Conservation (phyloP, 2,329 filamentous ascomycete species). For the Alternaria incomplexa region DNA sequence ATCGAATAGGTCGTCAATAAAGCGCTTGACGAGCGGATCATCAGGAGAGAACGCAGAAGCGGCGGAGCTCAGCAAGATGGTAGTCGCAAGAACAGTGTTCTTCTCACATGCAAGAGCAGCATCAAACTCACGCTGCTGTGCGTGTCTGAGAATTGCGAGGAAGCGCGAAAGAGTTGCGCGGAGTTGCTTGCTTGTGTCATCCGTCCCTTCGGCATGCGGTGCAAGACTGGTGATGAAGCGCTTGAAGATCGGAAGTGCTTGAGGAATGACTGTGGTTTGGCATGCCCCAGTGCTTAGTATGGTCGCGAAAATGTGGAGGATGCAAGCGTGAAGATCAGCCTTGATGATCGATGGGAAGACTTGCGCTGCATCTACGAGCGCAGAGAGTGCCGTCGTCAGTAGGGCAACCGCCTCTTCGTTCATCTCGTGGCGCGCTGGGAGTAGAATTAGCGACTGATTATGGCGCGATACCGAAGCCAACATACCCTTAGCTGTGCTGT, state of each 20-base stretch:
- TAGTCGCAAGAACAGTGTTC: conserved; percentile 86
- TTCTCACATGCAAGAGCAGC: conserved; percentile 87
- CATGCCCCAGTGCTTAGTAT: conserved; percentile 87
- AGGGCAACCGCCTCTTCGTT: conserved; percentile 86
- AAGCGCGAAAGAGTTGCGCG: conserved; percentile 84
- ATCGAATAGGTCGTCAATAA: conserved; percentile 81
- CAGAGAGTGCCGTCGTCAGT: conserved; percentile 79
- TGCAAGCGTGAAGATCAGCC: conserved; percentile 93
- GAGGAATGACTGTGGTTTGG: conserved; percentile 86
- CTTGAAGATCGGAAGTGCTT: conserved; percentile 88
- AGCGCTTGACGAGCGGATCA: conserved; percentile 76
- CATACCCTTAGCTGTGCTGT: conserved; percentile 52
- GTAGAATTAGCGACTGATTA: conserved; percentile 39
- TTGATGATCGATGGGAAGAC: conserved; percentile 97
- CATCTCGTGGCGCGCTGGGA: conserved; percentile 71
- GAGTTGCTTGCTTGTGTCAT: conserved; percentile 70
- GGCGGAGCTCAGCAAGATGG: conserved; percentile 85
- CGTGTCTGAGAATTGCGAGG: conserved; percentile 76
- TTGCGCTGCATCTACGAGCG: conserved; percentile 90
- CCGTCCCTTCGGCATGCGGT: conserved; percentile 47
- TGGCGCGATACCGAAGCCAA: not conserved
- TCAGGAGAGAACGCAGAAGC: conserved; percentile 73
- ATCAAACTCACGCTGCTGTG: conserved; percentile 76
- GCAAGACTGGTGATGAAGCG: conserved; percentile 83
- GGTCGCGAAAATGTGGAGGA: conserved; percentile 94